These are phyloP conservation scores for Eucalyptus regnans DNA, from an alignment of 345 rosid genomes.

Conservation along the genomic window DNA sequence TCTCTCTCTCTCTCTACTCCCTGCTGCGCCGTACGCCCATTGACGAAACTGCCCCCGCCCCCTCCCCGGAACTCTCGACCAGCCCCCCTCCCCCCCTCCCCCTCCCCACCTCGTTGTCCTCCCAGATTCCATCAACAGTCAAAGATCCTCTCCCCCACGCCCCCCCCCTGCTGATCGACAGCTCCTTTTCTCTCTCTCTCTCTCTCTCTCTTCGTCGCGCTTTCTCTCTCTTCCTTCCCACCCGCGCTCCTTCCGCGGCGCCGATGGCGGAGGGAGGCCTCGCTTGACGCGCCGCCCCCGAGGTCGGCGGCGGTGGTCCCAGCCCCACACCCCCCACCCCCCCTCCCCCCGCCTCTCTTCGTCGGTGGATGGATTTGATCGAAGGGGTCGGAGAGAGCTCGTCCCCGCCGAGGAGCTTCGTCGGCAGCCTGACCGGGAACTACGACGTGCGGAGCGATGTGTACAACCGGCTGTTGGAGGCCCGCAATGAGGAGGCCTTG, in stretches of 20 bases:
- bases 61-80: not conserved
- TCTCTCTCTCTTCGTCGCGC: not conserved
- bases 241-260: not conserved
- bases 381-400: conserved; percentile 82
- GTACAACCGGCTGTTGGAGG: conserved; percentile 40
- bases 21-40: not conserved
- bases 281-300: not conserved
- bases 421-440: conserved; percentile 17
- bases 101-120: not conserved
- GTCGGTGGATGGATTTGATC: conserved; percentile 38
- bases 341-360: too few species aligned
- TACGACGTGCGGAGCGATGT: conserved; percentile 41
- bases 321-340: too few species aligned
- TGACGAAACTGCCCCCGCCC: not conserved
- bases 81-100: not conserved
- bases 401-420: conserved; percentile 56
- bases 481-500: conserved; percentile 30
- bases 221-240: not conserved
- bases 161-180: not conserved
- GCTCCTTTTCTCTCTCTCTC: not conserved
- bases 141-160: conserved; percentile 20
- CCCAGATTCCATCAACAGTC: conserved; percentile 32
- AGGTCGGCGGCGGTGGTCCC: not conserved
- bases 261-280: not conserved
- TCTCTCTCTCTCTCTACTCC: not conserved